Base-by-base conservation (phyloP, 768 basidiomycete genomes). In the Mycena kentingensis region DNA sequence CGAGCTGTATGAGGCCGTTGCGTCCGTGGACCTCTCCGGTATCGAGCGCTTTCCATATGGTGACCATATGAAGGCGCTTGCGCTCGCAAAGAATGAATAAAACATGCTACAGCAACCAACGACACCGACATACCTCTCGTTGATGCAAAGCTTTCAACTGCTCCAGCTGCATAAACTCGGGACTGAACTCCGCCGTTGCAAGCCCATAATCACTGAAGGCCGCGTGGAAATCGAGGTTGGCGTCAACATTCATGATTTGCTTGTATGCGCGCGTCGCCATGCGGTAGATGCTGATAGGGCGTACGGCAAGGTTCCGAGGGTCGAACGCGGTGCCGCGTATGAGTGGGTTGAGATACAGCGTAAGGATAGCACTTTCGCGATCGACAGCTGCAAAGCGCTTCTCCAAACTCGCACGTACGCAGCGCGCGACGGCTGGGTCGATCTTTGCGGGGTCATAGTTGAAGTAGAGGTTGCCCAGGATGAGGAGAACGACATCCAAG, bases 1-100 rank as follows among this genome's bases (percentile, higher is more conserved):
- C 66, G 22, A 70, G 51, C 36, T 55, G 62, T 3, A 53, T 51
- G 38, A 68, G 60, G 13, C 32, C 29, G 35, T 66, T 62, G 21
- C 55, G 54, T 41, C 61, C 62, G 1, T 19, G 50, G 36, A 35
- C 39, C 13, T 46, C n/a, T 6, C 46, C 22, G 31, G 46, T 53
- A 46, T 62, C 57, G 42, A 65, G 55, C 12, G 47, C 39, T 49
- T 62, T 52, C 62, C 60, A 63, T 12, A 63, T 52, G 18, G 43
- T 21, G 25, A 63, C 49, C 18, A 60, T 59, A 48, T 65, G 47
- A 10, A 63, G 45, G 5, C 35, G 35, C 38, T 37, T 36, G 26
- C 38, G 36, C 46, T 48, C 22, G 2, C 19, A 45, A 6, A 31
- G 29, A 21, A 18, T 18, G 22, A 27, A 28, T 38, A 28, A 21